A percentile compares a stretch with the other conserved stretches of the same genome.
phyloP scores from a whole-genome alignment of 2,329 filamentous ascomycete genomes.

The Decorospora gaudefroyi region DNA sequence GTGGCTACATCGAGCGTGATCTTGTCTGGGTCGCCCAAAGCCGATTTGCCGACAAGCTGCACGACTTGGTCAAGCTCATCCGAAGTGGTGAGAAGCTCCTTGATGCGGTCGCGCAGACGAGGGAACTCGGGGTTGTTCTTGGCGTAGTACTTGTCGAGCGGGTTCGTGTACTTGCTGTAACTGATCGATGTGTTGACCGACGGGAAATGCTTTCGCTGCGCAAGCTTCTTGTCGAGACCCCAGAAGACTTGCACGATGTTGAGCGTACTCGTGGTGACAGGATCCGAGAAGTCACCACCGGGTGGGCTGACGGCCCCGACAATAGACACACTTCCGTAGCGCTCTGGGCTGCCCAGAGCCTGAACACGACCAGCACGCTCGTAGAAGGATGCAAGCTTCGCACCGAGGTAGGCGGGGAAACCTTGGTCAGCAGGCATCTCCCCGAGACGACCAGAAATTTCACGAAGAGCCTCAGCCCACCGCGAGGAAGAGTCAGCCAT shows the following conservation, averaged over 20 bases:
- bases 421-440: conserved; percentile 99
- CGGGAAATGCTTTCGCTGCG: conserved; percentile 98
- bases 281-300: conserved; percentile 98
- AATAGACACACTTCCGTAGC: conserved; percentile 91
- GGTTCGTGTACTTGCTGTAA: conserved; percentile 93
- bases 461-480: conserved; percentile 98
- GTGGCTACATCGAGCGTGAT: conserved; percentile 93
- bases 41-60: conserved; percentile 96
- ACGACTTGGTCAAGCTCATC: conserved; percentile 99
- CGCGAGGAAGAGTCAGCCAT: conserved; percentile 99
- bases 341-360: conserved; percentile 84
- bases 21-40: conserved; percentile 94
- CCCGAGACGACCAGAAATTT: conserved; percentile 96
- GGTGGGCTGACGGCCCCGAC: conserved; percentile 96
- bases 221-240: conserved; percentile 99
- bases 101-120: conserved; percentile 87
- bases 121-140: conserved; percentile 95
- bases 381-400: conserved; percentile 98
- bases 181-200: conserved; percentile 94
- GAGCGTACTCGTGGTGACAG: conserved; percentile 89
- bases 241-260: conserved; percentile 99
- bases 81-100: conserved; percentile 88
- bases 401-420: conserved; percentile 96
- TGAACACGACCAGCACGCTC: conserved; percentile 91
- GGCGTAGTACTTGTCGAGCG: conserved; percentile 91